Evolutionary conservation across 2,329 filamentous ascomycete genomes (phyloP).

Genomic region (Sphaceloma murrayae): DNA sequence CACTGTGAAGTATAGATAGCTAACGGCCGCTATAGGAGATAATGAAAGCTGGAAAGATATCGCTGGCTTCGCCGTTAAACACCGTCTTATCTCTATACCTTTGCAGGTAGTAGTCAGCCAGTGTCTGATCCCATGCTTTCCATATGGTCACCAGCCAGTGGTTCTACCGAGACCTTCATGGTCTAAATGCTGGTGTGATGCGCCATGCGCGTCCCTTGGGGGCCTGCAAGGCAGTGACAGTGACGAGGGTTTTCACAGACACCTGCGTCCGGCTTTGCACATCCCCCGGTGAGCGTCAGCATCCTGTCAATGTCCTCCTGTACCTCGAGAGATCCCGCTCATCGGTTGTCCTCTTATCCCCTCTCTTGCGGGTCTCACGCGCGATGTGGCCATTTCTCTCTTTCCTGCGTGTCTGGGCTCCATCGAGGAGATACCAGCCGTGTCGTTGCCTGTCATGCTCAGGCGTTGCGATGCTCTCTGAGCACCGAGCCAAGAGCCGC

Average conservation of each 20-base stretch:
- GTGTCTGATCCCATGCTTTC: not conserved
- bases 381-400: constrained; percentile 4
- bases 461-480: constrained; percentile 1
- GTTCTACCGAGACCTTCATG: too few relatives aligned
- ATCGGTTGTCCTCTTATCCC: not conserved
- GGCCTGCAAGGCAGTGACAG: too few relatives aligned
- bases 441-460: too few relatives aligned
- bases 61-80: constrained; percentile 2
- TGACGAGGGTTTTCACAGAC: too few relatives aligned
- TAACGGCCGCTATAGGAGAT: too few relatives aligned
- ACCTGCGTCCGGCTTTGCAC: too few relatives aligned
- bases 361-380: constrained; percentile 13
- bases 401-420: not conserved
- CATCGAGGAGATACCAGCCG: not conserved
- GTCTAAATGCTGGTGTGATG: too few relatives aligned
- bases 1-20: too few relatives aligned
- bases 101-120: not conserved
- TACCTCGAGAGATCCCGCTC: constrained; percentile 7
- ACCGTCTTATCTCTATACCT: not conserved
- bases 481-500: not conserved
- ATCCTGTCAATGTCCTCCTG: not conserved
- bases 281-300: too few relatives aligned
- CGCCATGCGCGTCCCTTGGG: too few relatives aligned
- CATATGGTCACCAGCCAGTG: not conserved
- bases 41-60: constrained; percentile 2